phyloP scores from a whole-genome alignment of 768 basidiomycete species.

The Boletus rex-veris region DNA sequence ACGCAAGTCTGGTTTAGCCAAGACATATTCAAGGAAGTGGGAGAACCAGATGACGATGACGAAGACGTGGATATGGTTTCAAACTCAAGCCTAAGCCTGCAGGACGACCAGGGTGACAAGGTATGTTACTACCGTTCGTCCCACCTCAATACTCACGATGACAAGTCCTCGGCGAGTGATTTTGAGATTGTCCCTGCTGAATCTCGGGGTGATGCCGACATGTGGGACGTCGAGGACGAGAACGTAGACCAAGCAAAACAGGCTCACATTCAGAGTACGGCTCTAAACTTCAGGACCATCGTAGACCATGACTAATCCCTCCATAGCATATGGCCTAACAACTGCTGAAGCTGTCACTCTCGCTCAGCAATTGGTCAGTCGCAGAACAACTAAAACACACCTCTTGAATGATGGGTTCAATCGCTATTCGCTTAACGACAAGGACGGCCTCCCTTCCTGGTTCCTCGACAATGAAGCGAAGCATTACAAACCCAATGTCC shows the following conservation, averaged over 20 bases:
- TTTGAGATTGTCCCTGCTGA: conserved; percentile 76
- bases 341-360: conserved; percentile 90
- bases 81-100: conserved; percentile 33
- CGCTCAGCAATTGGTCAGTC: conserved; percentile 88
- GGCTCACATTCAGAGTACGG: conserved; percentile 64
- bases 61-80: conserved; percentile 24
- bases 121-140: conserved; percentile 15
- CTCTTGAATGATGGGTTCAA: conserved; percentile 95
- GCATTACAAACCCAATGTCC: conserved; percentile 90
- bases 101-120: conserved; percentile 27
- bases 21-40: conserved; percentile 68
- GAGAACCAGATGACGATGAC: conserved; percentile 34
- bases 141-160: conserved; percentile 8
- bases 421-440: conserved; percentile 86
- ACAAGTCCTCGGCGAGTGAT: conserved; percentile 38
- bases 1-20: conserved; percentile 96
- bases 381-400: conserved; percentile 81
- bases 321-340: conserved; percentile 70
- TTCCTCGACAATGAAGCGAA: conserved; percentile 96
- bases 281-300: not conserved
- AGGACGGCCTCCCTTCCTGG: conserved; percentile 92
- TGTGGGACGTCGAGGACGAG: conserved; percentile 82
- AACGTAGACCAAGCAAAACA: conserved; percentile 68
- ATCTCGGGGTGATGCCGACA: conserved; percentile 49
- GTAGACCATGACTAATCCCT: conserved; percentile 1